Evolutionary conservation across 495 filamentous ascomycete species (phyloP), one percentile per base, ranked within the genome.

Genomic region (Aspergillus ostianus): DNA sequence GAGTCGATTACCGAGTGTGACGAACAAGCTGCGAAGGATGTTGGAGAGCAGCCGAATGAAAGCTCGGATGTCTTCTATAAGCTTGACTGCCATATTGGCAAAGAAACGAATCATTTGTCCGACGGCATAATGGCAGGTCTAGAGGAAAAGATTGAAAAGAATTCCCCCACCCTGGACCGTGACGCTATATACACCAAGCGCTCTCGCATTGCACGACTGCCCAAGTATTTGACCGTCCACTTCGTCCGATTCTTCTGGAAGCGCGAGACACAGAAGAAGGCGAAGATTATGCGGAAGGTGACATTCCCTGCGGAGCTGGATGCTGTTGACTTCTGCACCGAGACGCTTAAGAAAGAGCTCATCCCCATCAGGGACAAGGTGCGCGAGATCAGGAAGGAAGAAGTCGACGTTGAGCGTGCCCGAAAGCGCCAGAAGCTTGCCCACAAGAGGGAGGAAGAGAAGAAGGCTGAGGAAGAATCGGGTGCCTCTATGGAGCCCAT

Each of bases 171-270:
- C 10, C 80, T 98, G n/a, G 88, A 82, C 48, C 84, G 89, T 26
- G 86, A 96, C 71, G 85, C 87, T 26, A 66, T 85, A 10, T 98
- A 98, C 73, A 97, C 91, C 21, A 97, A 96, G 77, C 87, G 81
- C 9, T 96, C 93, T 29, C 86, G 87, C 60, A 93, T 98, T 63
- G 82, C 92, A 21, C 88, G 93, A 9, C 73, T 98, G 58, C 94
- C 94, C 13, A 97, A 95, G 69, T 97, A 98, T 62, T 81, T 98
- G 29, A 93, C 94, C 15, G 92, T 98, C 6, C 94, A 98, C 70
- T 97, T 98, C 69, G 90, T 98, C 60, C 92, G 94, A 60, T 98
- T 98, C 77, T 97, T 90, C 79, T 98, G 95, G 95, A 93, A 95
- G 70, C 83, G 88, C 19, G 90, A 93, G 58, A 90, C 89, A 8